Conservation (phyloP, 2,329 filamentous ascomycete genomes). For the Aspergillus pseudotamarii region DNA sequence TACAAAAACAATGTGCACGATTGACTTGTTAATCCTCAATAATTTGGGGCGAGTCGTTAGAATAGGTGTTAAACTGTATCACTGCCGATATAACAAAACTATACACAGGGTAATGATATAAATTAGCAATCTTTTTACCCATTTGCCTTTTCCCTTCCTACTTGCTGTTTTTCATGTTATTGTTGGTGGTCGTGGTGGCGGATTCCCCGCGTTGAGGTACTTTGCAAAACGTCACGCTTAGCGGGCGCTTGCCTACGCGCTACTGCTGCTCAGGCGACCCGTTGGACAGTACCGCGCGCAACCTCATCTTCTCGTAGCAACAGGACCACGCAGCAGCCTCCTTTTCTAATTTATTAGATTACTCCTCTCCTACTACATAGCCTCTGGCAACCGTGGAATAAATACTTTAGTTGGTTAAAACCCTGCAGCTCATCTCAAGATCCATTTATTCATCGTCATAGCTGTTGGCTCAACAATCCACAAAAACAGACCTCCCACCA, state of each 20-base stretch:
- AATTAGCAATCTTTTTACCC: background rate
- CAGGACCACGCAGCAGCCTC: background rate
- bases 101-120: background rate
- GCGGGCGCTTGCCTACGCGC: slow-evolving; percentile 7
- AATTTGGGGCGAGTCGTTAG: background rate
- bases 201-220: slow-evolving; percentile 2
- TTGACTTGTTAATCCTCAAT: background rate
- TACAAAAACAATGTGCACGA: background rate
- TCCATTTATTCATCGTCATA: background rate
- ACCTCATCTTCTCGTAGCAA: background rate
- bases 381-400: background rate
- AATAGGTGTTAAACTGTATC: background rate
- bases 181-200: background rate
- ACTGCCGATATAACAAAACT: background rate
- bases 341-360: background rate
- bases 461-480: background rate
- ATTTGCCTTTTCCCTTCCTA: background rate
- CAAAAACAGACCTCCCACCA: background rate
- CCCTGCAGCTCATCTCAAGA: background rate
- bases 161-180: slow-evolving; percentile 7
- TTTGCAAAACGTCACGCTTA: slow-evolving; percentile 23
- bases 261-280: background rate
- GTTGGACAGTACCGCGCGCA: background rate
- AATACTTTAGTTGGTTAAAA: background rate
- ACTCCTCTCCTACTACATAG: background rate